Evolutionary conservation across 169 alveolate genomes (phyloP), one percentile per base, ranked within the genome.

Genomic region (Theileria luwenshuni): DNA sequence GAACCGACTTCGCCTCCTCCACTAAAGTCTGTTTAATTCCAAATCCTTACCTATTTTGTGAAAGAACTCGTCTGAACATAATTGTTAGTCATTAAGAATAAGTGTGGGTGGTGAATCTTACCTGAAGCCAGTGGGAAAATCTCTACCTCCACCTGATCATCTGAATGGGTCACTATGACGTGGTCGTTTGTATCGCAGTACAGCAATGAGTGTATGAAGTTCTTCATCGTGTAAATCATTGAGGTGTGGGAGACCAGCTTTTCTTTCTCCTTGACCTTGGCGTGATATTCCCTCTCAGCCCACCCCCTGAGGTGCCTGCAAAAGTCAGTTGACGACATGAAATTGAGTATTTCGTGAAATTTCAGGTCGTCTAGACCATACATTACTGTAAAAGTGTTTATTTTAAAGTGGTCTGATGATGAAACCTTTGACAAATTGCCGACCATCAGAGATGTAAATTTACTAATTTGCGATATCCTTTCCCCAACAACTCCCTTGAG

Each of bases 71-170:
- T 68, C 76, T 51, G 28, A 25, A 30, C 35, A 28, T 21, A 2
- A 19, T 56, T 2, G 32, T 56, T 28, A 13, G 65, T 56, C 17
- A 54, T 23, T 54, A n/a, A 56, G 12, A 12, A 41, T 30, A n/a
- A 72, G 0, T n/a, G 38, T 1, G 21, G 12, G 28, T 13, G 19
- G 0, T 6, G 13, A 19, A n/a, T 2, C 54, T 5, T 27, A 67
- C 84, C 77, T 42, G 86, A 71, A 25, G 77, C 52, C 1, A 76
- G 56, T 15, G 54, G 63, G 63, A 76, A 76, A 23, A 76, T 23
- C 25, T 76, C 85, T 12, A 76, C 33, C n/a, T 13, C 28, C 21
- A n/a, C 7, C 28, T 58, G 67, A 49, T 28, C 69, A 10, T 59
- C 65, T 2, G 7, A 19, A 27, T 47, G n/a, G 7, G 83, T 56